Percentiles rank a stretch among this genome's conserved stretches.
These are phyloP conservation scores for Epichloe typhina DNA, from an alignment of 2,329 filamentous ascomycete species.

Conservation along the genomic window DNA sequence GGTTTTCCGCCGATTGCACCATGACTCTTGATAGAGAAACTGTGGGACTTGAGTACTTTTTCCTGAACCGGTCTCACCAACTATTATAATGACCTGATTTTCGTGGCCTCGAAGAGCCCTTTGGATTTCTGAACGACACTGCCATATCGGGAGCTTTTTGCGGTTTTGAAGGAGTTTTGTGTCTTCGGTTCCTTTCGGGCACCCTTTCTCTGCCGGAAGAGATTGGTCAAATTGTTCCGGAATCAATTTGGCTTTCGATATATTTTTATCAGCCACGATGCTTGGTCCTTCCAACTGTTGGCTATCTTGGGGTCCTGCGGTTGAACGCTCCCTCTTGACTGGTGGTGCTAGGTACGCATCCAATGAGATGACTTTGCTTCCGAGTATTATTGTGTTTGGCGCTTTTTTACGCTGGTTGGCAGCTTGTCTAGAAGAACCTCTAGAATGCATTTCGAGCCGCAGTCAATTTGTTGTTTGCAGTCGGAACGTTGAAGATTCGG, in stretches of 20 bases:
- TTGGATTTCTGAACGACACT: slow-evolving; percentile 57
- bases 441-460: slow-evolving; percentile 1
- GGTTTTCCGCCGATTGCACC: slow-evolving; percentile 54
- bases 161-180: slow-evolving; percentile 32
- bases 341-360: slow-evolving; percentile 33
- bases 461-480: neutral
- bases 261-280: neutral
- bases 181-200: slow-evolving; percentile 15
- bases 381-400: slow-evolving; percentile 29
- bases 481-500: neutral
- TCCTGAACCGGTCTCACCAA: slow-evolving; percentile 90
- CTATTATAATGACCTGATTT: slow-evolving; percentile 67
- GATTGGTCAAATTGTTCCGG: neutral
- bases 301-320: neutral
- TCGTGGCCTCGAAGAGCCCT: slow-evolving; percentile 37
- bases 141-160: slow-evolving; percentile 69
- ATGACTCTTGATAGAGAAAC: slow-evolving; percentile 65
- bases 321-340: neutral
- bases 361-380: slow-evolving; percentile 34
- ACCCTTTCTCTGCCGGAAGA: slow-evolving; percentile 1
- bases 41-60: slow-evolving; percentile 96
- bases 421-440: slow-evolving; percentile 10
- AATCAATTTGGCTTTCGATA: neutral
- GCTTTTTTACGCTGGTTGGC: slow-evolving; percentile 26
- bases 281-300: neutral